A percentile compares a stretch with the other conserved stretches of the same genome.
Evolutionary conservation across 169 alveolate species (phyloP).

Genomic region (Eimeria maxima): DNA sequence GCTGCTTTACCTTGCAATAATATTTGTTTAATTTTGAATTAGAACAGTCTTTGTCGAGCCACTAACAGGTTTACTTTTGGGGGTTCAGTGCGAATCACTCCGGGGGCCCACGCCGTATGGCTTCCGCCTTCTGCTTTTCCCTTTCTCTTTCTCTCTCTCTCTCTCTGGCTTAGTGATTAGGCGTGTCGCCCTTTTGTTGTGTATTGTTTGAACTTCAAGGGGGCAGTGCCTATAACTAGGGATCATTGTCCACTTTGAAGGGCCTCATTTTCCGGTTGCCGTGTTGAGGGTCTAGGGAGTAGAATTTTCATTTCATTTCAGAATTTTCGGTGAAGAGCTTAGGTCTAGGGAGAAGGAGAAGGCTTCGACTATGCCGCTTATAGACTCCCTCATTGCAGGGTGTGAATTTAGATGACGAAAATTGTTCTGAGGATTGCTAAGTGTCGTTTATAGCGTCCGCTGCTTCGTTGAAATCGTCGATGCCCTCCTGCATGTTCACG

Average conservation of each 20-base stretch:
- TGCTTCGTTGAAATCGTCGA: no score
- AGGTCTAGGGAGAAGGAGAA: slow-evolving; percentile 26
- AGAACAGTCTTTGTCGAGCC: slow-evolving; percentile 5
- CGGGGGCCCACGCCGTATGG: slow-evolving; percentile 51
- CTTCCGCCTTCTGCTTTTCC: slow-evolving; percentile 8
- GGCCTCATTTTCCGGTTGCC: neutral
- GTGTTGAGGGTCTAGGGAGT: neutral
- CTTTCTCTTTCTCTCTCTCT: neutral
- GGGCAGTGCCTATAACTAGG: neutral
- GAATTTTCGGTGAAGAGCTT: neutral
- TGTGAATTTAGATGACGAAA: neutral
- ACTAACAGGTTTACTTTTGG: neutral
- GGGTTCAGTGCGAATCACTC: neutral
- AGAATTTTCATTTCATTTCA: neutral
- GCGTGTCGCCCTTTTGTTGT: neutral
- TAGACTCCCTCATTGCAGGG: slow-evolving; percentile 79
- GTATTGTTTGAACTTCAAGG: neutral
- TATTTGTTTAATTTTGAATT: neutral
- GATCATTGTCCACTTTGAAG: neutral
- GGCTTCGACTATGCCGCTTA: slow-evolving; percentile 63
- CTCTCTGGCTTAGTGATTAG: neutral
- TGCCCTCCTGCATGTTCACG: no score
- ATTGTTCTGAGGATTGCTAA: no score
- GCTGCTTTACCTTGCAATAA: neutral
- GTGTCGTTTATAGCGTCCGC: no score